Conservation (phyloP, 139 green algal species). For the Micromonas pusilla region DNA sequence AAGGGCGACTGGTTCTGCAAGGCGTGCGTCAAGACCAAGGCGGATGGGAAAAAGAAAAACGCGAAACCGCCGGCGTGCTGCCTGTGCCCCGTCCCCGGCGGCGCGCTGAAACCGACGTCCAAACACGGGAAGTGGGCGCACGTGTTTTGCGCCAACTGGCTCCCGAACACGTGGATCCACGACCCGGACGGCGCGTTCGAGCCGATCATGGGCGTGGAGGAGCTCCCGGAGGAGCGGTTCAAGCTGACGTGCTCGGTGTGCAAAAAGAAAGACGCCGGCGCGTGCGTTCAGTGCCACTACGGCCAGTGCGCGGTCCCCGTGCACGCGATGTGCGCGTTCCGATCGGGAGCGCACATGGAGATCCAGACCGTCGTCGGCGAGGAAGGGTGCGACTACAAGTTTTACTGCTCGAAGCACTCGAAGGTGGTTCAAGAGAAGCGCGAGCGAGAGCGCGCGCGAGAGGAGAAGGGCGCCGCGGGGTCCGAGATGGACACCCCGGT, state of each 20-base stretch:
- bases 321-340: conserved; percentile 33
- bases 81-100: background rate
- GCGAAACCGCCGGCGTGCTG: background rate
- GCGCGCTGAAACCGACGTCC: conserved; percentile 12
- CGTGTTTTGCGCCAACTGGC: conserved; percentile 39
- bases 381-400: background rate
- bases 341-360: conserved; percentile 28
- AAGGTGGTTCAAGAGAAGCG: background rate
- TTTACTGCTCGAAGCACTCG: conserved; percentile 27
- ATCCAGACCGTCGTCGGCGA: conserved; percentile 1
- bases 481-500: background rate
- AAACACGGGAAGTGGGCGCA: conserved; percentile 24
- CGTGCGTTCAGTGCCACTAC: conserved; percentile 37
- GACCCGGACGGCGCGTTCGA: conserved; percentile 32
- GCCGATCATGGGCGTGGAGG: conserved; percentile 25
- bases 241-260: conserved; percentile 29
- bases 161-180: conserved; percentile 36
- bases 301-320: conserved; percentile 29
- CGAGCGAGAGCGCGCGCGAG: background rate
- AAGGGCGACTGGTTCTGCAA: conserved; percentile 26
- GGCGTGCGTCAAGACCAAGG: background rate
- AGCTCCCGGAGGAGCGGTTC: conserved; percentile 21
- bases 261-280: conserved; percentile 27
- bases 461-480: background rate
- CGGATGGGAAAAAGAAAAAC: background rate